A percentile compares a stretch with the other conserved stretches of the same genome.
These are phyloP conservation scores for Entophlyctis luteolus DNA, from an alignment of 192 early-diverging fungal species.

Conservation along the genomic window DNA sequence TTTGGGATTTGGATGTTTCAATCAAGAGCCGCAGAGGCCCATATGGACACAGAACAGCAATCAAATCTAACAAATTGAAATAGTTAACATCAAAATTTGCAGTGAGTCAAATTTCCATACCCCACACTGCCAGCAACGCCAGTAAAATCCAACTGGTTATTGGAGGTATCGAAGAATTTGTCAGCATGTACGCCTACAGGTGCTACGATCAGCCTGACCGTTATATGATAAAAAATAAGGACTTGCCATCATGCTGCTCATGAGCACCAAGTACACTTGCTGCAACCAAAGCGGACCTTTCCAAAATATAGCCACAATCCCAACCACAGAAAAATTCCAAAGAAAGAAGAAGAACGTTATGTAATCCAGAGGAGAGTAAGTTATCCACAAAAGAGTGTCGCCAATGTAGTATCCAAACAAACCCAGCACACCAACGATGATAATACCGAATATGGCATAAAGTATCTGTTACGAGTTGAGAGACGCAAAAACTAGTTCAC, in stretches of 20 bases:
- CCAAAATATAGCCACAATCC: constrained; percentile 72
- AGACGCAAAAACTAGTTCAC: too few relatives aligned
- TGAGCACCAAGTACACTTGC: constrained; percentile 73
- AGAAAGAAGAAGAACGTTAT: constrained; percentile 70
- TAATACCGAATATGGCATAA: constrained; percentile 69
- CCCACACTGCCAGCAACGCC: constrained; percentile 75
- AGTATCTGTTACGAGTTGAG: constrained; percentile 45
- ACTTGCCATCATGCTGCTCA: constrained; percentile 74
- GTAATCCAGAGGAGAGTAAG: constrained; percentile 65
- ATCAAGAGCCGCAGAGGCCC: constrained; percentile 77
- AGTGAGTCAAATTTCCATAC: constrained; percentile 38
- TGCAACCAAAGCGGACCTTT: constrained; percentile 74
- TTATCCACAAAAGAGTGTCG: constrained; percentile 30
- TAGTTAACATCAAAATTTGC: background rate
- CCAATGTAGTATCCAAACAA: constrained; percentile 70
- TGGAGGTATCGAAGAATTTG: constrained; percentile 54
- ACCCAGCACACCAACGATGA: constrained; percentile 68
- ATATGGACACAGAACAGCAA: constrained; percentile 87
- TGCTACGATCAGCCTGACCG: background rate
- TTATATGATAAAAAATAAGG: background rate
- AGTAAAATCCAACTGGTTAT: constrained; percentile 82
- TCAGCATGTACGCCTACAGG: constrained; percentile 63
- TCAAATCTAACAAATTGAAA: constrained; percentile 51
- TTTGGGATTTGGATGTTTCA: constrained; percentile 66
- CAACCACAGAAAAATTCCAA: constrained; percentile 74